These are phyloP conservation scores for Tubosaeta brunneosetosa DNA, from an alignment of 768 basidiomycete species.

Conservation along the genomic window DNA sequence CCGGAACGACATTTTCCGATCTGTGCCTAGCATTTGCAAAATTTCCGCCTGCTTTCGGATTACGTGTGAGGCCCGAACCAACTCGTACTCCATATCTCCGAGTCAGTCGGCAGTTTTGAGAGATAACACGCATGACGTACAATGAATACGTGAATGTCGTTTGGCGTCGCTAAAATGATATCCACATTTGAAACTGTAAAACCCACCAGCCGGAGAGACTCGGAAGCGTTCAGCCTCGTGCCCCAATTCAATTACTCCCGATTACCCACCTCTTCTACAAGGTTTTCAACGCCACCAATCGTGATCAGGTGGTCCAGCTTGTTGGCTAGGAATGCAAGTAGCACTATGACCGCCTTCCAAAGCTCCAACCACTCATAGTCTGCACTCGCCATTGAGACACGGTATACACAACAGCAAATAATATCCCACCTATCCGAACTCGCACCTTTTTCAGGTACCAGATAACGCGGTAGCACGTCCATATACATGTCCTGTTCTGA, in stretches of 20 bases:
- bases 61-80: conserved; percentile 50
- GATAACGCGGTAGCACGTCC: conserved; percentile 49
- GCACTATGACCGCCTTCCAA: conserved; percentile 53
- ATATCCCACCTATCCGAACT: conserved; percentile 47
- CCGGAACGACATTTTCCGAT: conserved; percentile 22
- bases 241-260: background rate
- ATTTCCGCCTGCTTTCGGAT: conserved; percentile 46
- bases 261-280: conserved; percentile 49
- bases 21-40: conserved; percentile 36
- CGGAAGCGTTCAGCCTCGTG: conserved; percentile 1
- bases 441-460: conserved; percentile 54
- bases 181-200: conserved; percentile 51
- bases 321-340: conserved; percentile 53
- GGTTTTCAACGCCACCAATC: conserved; percentile 47
- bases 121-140: conserved; percentile 37
- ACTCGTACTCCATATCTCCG: conserved; percentile 49
- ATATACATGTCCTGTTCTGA: conserved; percentile 47
- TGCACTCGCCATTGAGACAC: conserved; percentile 20
- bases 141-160: conserved; percentile 54
- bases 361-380: conserved; percentile 65
- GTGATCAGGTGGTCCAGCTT: conserved; percentile 51
- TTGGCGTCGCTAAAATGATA: conserved; percentile 48
- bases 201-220: conserved; percentile 54
- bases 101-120: background rate
- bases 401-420: background rate